Evolutionary conservation across 352 stramenopile genomes (phyloP).

Genomic region (Saprolegnia parasitica): DNA sequence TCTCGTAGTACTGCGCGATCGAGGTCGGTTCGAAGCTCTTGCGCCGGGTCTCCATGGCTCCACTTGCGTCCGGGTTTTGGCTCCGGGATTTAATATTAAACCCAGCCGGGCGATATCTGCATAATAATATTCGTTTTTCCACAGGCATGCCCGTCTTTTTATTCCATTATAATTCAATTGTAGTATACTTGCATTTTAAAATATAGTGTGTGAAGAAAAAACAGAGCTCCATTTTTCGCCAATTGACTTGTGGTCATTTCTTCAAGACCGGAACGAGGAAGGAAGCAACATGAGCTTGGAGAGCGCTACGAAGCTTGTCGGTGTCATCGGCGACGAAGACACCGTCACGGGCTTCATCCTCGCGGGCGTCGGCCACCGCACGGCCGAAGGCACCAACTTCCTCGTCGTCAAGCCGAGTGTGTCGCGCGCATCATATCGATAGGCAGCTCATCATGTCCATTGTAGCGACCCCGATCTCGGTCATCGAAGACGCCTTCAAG

Average conservation of each 20-base stretch:
- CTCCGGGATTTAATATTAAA: not conserved
- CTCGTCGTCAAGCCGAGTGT: conserved; percentile 94
- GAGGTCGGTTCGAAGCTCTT: conserved; percentile 22
- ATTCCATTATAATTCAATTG: not conserved
- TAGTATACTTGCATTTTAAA: not conserved
- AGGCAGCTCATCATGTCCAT: not conserved
- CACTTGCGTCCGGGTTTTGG: conserved; percentile 7
- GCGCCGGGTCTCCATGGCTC: conserved; percentile 19
- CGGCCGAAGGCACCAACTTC: conserved; percentile 94
- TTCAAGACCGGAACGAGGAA: not conserved
- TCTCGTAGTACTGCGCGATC: conserved; percentile 28
- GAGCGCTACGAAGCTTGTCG: conserved; percentile 72
- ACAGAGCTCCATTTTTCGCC: not conserved
- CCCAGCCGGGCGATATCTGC: not conserved
- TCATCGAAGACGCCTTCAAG: conserved; percentile 92
- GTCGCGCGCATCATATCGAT: conserved; percentile 27
- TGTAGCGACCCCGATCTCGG: conserved; percentile 78
- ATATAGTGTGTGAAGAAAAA: not conserved
- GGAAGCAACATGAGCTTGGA: conserved; percentile 50
- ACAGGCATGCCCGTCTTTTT: not conserved
- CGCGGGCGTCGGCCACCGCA: conserved; percentile 94
- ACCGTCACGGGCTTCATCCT: conserved; percentile 98
- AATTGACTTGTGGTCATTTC: conserved; percentile 22
- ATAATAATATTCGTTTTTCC: not conserved
- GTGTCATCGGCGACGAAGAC: conserved; percentile 91